These are phyloP conservation scores for Coprinellus micaceus DNA, from an alignment of 768 basidiomycete species.

Conservation along the genomic window DNA sequence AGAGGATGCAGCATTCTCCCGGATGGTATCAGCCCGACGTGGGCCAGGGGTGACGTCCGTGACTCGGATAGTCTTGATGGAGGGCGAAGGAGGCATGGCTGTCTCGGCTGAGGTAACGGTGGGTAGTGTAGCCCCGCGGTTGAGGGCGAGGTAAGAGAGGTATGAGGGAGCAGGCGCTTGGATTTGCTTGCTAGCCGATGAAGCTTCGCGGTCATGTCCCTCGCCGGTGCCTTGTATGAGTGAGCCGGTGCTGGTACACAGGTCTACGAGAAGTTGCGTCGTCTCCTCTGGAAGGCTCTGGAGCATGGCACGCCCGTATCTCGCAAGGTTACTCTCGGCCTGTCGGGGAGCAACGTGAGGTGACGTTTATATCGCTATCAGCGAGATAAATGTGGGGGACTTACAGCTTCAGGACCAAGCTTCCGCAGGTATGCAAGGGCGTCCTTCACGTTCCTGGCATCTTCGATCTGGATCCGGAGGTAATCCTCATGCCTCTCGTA, in stretches of 20 bases:
- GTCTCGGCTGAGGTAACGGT: conserved; percentile 33
- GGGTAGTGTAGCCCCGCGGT: conserved; percentile 46
- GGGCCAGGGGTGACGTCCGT: conserved; percentile 27
- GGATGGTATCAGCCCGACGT: conserved; percentile 31
- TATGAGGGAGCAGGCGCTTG: conserved; percentile 51
- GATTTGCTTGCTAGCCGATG: conserved; percentile 22
- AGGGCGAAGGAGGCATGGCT: conserved; percentile 40
- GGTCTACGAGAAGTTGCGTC: conserved; percentile 85
- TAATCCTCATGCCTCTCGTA: conserved; percentile 93
- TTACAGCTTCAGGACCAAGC: conserved; percentile 74
- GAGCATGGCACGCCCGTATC: conserved; percentile 86
- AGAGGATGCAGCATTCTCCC: conserved; percentile 26
- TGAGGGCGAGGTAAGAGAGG: conserved; percentile 75
- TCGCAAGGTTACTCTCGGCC: conserved; percentile 83
- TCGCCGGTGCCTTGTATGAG: conserved; percentile 25
- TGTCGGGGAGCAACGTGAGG: conserved; percentile 21
- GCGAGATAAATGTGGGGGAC: conserved; percentile 31
- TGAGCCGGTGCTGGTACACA: conserved; percentile 71
- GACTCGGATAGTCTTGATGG: conserved; percentile 42
- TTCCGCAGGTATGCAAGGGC: conserved; percentile 78
- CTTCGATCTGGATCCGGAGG: conserved; percentile 90
- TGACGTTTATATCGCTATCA: too few species aligned
- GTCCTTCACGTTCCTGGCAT: conserved; percentile 75
- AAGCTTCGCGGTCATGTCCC: conserved; percentile 36
- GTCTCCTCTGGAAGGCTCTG: conserved; percentile 82